phyloP scores from a whole-genome alignment of 371 early-diverging fungal species.

The Mucor ambiguus region DNA sequence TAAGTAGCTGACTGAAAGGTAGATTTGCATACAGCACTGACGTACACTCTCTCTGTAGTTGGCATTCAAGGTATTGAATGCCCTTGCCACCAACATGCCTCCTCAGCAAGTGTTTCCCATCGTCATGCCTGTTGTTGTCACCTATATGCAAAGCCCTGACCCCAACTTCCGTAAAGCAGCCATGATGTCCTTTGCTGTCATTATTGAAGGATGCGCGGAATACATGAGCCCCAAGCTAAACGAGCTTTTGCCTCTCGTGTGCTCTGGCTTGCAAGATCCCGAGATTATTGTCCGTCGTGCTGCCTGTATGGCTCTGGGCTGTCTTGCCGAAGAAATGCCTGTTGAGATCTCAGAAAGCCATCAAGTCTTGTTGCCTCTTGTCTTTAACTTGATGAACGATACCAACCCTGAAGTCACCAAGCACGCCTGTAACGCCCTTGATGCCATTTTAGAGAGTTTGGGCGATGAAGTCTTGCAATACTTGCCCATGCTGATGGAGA shows the following conservation, averaged over 20 bases:
- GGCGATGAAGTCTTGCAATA: slow-evolving; percentile 82
- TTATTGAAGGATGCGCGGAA: slow-evolving; percentile 87
- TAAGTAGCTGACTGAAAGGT: slow-evolving; percentile 32
- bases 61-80: slow-evolving; percentile 72
- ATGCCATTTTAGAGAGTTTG: slow-evolving; percentile 84
- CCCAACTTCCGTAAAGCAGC: slow-evolving; percentile 82
- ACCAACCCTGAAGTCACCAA: slow-evolving; percentile 70
- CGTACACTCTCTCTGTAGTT: slow-evolving; percentile 25
- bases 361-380: slow-evolving; percentile 77
- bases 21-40: neutral
- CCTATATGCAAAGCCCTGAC: slow-evolving; percentile 76
- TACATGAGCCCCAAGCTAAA: slow-evolving; percentile 73
- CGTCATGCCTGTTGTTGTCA: slow-evolving; percentile 68
- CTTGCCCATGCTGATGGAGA: slow-evolving; percentile 80
- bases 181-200: slow-evolving; percentile 88
- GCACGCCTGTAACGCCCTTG: slow-evolving; percentile 84
- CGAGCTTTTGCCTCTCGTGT: slow-evolving; percentile 76
- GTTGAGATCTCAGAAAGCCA: slow-evolving; percentile 81
- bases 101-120: slow-evolving; percentile 87
- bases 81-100: slow-evolving; percentile 81
- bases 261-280: slow-evolving; percentile 79
- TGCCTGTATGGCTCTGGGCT: slow-evolving; percentile 86
- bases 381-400: slow-evolving; percentile 83
- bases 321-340: slow-evolving; percentile 81
- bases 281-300: slow-evolving; percentile 80